phyloP scores from a whole-genome alignment of 352 stramenopile species.

The Pythium grandisporangium region DNA sequence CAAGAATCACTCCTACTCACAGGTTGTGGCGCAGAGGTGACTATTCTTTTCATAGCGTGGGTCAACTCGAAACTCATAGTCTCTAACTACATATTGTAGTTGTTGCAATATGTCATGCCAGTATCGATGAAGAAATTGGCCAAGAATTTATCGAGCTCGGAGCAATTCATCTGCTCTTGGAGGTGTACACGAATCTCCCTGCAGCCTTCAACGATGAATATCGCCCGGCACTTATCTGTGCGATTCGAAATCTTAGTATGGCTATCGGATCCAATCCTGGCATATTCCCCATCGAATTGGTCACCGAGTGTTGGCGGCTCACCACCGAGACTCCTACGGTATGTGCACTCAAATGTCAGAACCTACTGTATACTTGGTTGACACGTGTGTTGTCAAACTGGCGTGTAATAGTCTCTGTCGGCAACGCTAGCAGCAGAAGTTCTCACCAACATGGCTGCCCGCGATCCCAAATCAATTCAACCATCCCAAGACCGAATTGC shows the following conservation, averaged over 20 bases:
- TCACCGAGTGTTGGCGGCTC: slow-evolving; percentile 10
- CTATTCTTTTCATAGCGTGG: no score
- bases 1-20: slow-evolving; percentile 49
- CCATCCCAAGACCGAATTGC: slow-evolving; percentile 22
- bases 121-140: slow-evolving; percentile 42
- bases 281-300: slow-evolving; percentile 6
- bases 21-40: no score
- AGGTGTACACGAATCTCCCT: slow-evolving; percentile 15
- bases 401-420: no score
- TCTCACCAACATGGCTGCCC: slow-evolving; percentile 12
- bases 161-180: slow-evolving; percentile 16
- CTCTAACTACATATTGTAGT: slow-evolving; percentile 12
- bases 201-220: slow-evolving; percentile 4
- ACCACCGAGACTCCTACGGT: background rate
- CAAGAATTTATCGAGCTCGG: slow-evolving; percentile 28
- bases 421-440: slow-evolving; percentile 8
- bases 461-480: slow-evolving; percentile 2
- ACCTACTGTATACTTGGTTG: no score
- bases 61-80: no score
- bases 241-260: slow-evolving; percentile 42
- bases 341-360: no score
- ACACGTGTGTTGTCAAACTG: no score
- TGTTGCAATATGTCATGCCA: slow-evolving; percentile 42
- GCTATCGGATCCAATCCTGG: no score
- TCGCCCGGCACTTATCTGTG: slow-evolving; percentile 26